phyloP scores from a whole-genome alignment of 192 early-diverging fungal species.

The Coemansia guatemalensis region DNA sequence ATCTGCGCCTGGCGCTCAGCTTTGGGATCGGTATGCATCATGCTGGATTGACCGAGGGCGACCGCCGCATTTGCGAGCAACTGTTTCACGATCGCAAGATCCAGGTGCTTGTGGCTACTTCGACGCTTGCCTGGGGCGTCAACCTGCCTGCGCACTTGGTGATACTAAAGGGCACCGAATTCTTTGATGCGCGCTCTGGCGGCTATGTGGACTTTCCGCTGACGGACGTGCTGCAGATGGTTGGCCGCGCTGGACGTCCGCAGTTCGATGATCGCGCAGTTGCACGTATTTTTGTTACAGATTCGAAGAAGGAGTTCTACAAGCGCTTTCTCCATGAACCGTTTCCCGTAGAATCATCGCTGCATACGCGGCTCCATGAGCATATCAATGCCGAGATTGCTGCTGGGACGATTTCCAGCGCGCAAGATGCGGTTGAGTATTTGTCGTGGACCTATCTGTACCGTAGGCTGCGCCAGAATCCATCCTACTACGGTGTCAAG shows the following conservation, averaged over 20 bases:
- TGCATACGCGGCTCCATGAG: conserved; percentile 75
- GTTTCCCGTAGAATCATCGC: conserved; percentile 84
- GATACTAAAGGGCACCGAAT: conserved; percentile 97
- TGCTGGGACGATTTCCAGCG: conserved; percentile 78
- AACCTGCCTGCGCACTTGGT: conserved; percentile 98
- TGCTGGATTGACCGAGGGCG: conserved; percentile 86
- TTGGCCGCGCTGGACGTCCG: conserved; percentile 95
- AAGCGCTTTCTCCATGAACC: conserved; percentile 97
- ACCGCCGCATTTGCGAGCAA: conserved; percentile 87
- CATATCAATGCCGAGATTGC: conserved; percentile 96
- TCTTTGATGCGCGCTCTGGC: conserved; percentile 84
- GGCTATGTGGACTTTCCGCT: conserved; percentile 97
- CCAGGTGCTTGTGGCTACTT: conserved; percentile 94
- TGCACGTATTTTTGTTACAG: conserved; percentile 91
- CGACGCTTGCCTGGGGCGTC: conserved; percentile 97
- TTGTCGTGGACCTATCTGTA: conserved; percentile 97
- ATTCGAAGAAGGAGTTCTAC: conserved; percentile 97
- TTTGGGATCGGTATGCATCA: conserved; percentile 99
- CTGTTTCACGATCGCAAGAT: conserved; percentile 95
- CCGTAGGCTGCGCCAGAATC: conserved; percentile 89
- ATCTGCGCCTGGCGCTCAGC: conserved; percentile 73
- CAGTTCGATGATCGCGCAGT: conserved; percentile 95
- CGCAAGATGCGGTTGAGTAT: conserved; percentile 95
- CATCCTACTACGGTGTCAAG: conserved; percentile 90
- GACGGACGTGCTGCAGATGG: conserved; percentile 98